Base-by-base conservation (phyloP, 345 rosid genomes). In the Linum usitatissimum region DNA sequence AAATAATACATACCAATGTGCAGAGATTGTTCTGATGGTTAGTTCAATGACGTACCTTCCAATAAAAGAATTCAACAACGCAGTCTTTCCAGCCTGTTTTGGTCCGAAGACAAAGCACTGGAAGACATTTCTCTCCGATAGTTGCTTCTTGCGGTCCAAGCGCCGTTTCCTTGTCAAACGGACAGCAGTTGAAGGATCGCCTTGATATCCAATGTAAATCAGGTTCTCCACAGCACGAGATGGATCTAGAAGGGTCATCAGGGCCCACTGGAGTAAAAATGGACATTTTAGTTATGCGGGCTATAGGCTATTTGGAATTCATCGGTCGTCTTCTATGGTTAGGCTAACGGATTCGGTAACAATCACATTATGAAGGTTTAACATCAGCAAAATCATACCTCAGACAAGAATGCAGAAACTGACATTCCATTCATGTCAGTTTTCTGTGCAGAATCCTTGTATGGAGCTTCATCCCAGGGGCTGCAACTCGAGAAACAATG, bases 61-160 rank as follows among this genome's bases (percentile, higher is more conserved):
- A 18, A 89, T 70, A 64, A 84, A 86, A 39, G 85, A 79, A 74
- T 84, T 89, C 64, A 89, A 69, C n/a, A 92, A 65, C 28, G 85
- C 74, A 71, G 96, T 82, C 65, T 92, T 92, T 56, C 96, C 98
- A 18, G 93, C 78, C 38, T 75, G 79, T 70, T 71, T 78, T 4
- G 95, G 95, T 66, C 96, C 98, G 74, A 86, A 85, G 39, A 92
- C 83, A 66, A 83, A 85, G 74, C 96, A 85, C 59, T 92, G 93
- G 69, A 85, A 78, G 65, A 86, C 86, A 61, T 79, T 85, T 78
- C 95, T 82, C 63, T 83, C 89, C 0, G 87, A 71, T 30, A 66
- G 86, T 61, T 89, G 78, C 75, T 85, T 82, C 79, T 82, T 82
- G 66, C 89, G 86, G 66, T 86, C 89, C 30, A 74, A 40, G 63